Base-by-base conservation (phyloP, 2,329 filamentous ascomycete genomes). In the Phaeoacremonium minimum region DNA sequence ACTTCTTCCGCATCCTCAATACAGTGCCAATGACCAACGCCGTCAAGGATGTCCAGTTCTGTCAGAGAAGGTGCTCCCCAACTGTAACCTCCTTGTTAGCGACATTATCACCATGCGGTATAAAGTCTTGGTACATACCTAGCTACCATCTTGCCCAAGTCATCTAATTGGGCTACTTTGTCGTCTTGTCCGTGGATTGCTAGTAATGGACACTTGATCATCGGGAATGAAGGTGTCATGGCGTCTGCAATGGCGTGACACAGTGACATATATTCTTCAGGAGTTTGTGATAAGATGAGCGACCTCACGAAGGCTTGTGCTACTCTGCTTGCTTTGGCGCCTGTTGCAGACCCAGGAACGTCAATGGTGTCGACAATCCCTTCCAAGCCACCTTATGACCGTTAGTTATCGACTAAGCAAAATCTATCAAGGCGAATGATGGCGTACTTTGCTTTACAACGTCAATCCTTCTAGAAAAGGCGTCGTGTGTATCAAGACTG, bases 381-480 rank as follows among this genome's bases (percentile, higher is more conserved):
- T 18, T 64, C 60, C 52, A 64, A 56, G 5, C 58, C 58, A n/a
- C 52, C 53, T 59, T n/a, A n/a, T n/a, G n/a, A n/a, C n/a, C n/a
- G n/a, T n/a, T n/a, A n/a, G n/a, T n/a, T n/a, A n/a, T n/a, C n/a
- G n/a, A n/a, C n/a, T n/a, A n/a, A n/a, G n/a, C n/a, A n/a, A n/a
- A n/a, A n/a, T n/a, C n/a, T n/a, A n/a, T n/a, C n/a, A n/a, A n/a
- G n/a, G n/a, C n/a, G n/a, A n/a, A n/a, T n/a, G n/a, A n/a, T n/a
- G n/a, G 34, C 60, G 45, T 41, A 71, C 71, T 53, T 35, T 68
- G 58, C 40, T 69, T 55, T 0, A 81, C 72, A 4, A 62, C 63
- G 31, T 67, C 54, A 33, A 80, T 71, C 9, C 77, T 60, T 30
- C 72, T 61, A 16, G 61, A 61, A 45, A 80, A 79, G 4, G 76